Evolutionary conservation across 2,329 filamentous ascomycete species (phyloP), one percentile per base, ranked within the genome.

Genomic region (Purpureocillium lavendulum): DNA sequence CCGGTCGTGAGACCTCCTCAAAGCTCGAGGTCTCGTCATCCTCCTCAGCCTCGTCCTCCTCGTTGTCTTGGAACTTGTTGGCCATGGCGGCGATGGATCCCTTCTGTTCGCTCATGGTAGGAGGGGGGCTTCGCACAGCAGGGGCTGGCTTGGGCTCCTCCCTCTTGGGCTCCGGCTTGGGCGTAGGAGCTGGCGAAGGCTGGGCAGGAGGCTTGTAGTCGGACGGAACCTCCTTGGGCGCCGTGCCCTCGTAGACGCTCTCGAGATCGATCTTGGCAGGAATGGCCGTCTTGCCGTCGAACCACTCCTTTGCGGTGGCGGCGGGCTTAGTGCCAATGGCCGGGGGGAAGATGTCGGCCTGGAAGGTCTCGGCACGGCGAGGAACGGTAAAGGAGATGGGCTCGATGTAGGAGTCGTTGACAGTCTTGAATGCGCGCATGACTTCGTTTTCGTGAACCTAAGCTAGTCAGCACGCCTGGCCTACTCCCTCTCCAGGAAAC

Each of bases 311-410:
- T 31, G 84, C 77, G 40, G 80, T 84, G 56, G 94, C 77, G 43
- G 84, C 89, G 36, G 92, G 79, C 64, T 87, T 94, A 39, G 76
- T 61, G 45, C 92, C 90, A 40, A 73, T 71, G 11, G 88, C 83
- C 10, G 92, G 90, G 32, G 90, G 92, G 63, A 87, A 98, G 54
- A 98, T 96, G 58, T 98, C 92, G 45, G 88, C 87, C 66, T 97
- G 90, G 78, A 96, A 96, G 38, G 84, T 87, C 64, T 96, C 88
- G 40, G 92, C 87, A 47, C 92, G 80, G 47, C 92, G 81, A 36
- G 92, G 92, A 2, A 97, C 92, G 40, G 94, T 94, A 68, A 98
- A 98, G 2, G 92, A 95, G 56, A 98, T 85, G 31, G 92, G 92
- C 66, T 98, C 92, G 53, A 98, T 87, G 66, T 94, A 95, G 35